These are phyloP conservation scores for Colletotrichum lini DNA, from an alignment of 2,329 filamentous ascomycete genomes.

Conservation along the genomic window DNA sequence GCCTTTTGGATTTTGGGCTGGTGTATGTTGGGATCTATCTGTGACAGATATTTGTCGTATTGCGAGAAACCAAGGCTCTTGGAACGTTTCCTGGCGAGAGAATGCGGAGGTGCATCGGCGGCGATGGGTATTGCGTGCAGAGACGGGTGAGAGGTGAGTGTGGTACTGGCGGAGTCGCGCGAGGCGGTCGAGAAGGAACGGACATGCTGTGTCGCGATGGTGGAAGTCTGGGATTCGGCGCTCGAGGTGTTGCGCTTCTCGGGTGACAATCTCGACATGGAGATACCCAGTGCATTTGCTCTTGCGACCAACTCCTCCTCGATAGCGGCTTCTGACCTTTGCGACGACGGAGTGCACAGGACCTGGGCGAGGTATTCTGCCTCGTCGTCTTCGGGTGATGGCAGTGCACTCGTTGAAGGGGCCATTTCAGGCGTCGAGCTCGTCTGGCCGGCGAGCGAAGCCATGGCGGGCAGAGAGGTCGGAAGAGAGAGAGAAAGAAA, in stretches of 20 bases:
- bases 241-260: constrained; percentile 56
- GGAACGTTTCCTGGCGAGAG: constrained; percentile 44
- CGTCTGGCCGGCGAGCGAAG: constrained; percentile 35
- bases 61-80: constrained; percentile 62
- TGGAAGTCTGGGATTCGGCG: constrained; percentile 59
- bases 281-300: constrained; percentile 55
- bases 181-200: constrained; percentile 62
- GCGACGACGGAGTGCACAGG: constrained; percentile 50
- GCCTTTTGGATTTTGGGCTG: constrained; percentile 58
- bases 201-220: constrained; percentile 56
- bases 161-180: constrained; percentile 56
- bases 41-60: constrained; percentile 67
- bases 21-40: constrained; percentile 59
- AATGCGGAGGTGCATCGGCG: constrained; percentile 45
- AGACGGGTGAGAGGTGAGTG: constrained; percentile 60
- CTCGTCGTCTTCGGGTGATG: constrained; percentile 56
- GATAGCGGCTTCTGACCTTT: constrained; percentile 56
- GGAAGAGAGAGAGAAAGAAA: constrained; percentile 1
- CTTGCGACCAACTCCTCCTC: constrained; percentile 54
- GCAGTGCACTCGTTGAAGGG: constrained; percentile 10
- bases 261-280: constrained; percentile 47
- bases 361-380: constrained; percentile 57
- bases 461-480: constrained; percentile 36
- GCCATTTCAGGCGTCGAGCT: constrained; percentile 36
- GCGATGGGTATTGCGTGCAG: constrained; percentile 49